Evolutionary conservation across 208 protist species (phyloP).

Genomic region (Sergeia podlipaevii): DNA sequence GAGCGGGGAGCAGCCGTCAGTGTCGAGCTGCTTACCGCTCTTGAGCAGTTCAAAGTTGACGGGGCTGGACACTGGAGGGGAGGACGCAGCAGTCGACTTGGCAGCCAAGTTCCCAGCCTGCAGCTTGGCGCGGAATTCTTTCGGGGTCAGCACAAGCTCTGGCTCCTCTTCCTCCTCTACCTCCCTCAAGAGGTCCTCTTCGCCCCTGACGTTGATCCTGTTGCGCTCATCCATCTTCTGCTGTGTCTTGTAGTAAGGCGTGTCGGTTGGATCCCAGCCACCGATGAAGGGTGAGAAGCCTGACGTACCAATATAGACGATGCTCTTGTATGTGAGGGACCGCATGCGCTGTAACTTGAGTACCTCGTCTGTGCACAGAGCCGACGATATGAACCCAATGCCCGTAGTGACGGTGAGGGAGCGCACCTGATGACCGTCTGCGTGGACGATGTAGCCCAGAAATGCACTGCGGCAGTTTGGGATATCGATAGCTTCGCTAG

Average conservation of each 20-base stretch:
- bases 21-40: constrained; percentile 16
- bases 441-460: constrained; percentile 29
- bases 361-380: constrained; percentile 34
- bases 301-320: constrained; percentile 56
- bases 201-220: background rate
- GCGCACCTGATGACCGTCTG: constrained; percentile 21
- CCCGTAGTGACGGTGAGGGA: constrained; percentile 46
- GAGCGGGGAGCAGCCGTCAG: constrained; percentile 32
- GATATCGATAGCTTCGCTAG: constrained; percentile 18
- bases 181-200: background rate
- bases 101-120: too few species aligned
- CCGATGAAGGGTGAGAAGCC: constrained; percentile 57
- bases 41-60: constrained; percentile 10
- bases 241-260: constrained; percentile 15
- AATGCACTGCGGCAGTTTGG: constrained; percentile 39
- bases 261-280: constrained; percentile 52
- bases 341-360: constrained; percentile 20
- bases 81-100: too few species aligned
- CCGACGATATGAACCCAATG: constrained; percentile 43
- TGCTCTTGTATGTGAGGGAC: constrained; percentile 15
- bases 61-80: background rate
- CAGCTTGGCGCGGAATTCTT: background rate
- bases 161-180: background rate
- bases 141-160: background rate
- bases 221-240: constrained; percentile 11